These are phyloP conservation scores for Sclerotinia minor DNA, from an alignment of 2,329 filamentous ascomycete genomes.

Conservation along the genomic window DNA sequence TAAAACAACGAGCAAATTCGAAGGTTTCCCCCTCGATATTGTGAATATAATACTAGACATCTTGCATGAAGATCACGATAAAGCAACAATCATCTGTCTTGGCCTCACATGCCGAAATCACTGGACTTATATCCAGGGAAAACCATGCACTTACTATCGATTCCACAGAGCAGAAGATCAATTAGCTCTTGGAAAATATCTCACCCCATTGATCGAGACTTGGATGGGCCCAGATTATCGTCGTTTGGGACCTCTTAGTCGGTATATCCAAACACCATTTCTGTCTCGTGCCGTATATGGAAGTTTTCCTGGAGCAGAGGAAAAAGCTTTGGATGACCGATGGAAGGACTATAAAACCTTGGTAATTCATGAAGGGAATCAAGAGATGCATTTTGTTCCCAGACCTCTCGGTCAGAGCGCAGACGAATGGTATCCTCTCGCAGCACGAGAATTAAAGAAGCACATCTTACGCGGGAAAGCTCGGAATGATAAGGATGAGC, in stretches of 20 bases:
- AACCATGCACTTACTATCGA: neutral
- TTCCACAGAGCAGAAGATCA: neutral
- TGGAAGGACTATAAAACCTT: neutral
- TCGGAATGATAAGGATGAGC: accelerated
- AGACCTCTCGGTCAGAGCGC: neutral
- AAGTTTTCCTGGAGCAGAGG: too few relatives aligned
- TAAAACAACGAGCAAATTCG: neutral
- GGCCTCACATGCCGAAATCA: neutral
- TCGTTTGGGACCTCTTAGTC: neutral
- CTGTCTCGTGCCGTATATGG: neutral
- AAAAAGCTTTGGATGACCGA: neutral
- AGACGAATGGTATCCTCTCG: neutral
- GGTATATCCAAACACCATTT: neutral
- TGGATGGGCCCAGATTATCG: neutral
- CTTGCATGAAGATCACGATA: neutral
- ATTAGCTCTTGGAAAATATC: neutral
- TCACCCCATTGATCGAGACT: neutral
- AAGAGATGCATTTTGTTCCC: neutral
- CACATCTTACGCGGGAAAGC: neutral
- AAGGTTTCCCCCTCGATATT: neutral
- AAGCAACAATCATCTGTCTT: neutral
- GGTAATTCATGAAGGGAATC: neutral
- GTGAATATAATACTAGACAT: neutral
- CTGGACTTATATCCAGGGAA: neutral
- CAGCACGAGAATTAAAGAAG: neutral